Conservation (phyloP, 805 yeast genomes). For the Suhomyces kilbournensis region DNA sequence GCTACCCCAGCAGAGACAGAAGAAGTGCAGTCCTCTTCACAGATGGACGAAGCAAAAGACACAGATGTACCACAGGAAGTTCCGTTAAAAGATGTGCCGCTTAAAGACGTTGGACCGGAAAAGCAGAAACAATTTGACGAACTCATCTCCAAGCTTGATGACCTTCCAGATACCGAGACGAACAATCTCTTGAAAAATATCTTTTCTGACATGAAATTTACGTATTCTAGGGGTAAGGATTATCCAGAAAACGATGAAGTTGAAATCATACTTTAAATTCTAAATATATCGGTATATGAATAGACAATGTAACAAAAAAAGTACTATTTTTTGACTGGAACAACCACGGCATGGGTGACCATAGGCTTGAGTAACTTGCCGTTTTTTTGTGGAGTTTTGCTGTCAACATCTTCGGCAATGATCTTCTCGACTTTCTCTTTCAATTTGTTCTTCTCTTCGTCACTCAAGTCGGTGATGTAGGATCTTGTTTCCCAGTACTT, state of each 20-base stretch:
- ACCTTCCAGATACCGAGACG: neutral
- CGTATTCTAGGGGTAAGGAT: neutral
- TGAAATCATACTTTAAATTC: neutral
- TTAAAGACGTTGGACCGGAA: neutral
- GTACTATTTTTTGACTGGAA: constrained; percentile 1
- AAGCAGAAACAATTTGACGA: neutral
- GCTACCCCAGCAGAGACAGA: neutral
- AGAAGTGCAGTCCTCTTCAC: neutral
- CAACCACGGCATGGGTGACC: constrained; percentile 13
- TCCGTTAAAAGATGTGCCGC: neutral
- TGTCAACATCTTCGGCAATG: constrained; percentile 3
- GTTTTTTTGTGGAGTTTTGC: neutral
- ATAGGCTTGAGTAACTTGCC: constrained; percentile 11
- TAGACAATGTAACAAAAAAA: neutral
- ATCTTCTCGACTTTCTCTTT: constrained; percentile 28
- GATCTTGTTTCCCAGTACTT: constrained; percentile 55
- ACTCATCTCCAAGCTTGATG: neutral
- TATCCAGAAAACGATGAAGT: neutral
- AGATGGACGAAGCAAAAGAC: neutral
- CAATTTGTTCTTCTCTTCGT: constrained; percentile 31
- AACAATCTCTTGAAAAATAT: neutral
- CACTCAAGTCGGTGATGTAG: constrained; percentile 47
- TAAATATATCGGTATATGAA: neutral
- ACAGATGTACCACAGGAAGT: neutral
- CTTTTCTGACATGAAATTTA: neutral